phyloP scores from a whole-genome alignment of 768 basidiomycete species.

The Megacollybia marginata region DNA sequence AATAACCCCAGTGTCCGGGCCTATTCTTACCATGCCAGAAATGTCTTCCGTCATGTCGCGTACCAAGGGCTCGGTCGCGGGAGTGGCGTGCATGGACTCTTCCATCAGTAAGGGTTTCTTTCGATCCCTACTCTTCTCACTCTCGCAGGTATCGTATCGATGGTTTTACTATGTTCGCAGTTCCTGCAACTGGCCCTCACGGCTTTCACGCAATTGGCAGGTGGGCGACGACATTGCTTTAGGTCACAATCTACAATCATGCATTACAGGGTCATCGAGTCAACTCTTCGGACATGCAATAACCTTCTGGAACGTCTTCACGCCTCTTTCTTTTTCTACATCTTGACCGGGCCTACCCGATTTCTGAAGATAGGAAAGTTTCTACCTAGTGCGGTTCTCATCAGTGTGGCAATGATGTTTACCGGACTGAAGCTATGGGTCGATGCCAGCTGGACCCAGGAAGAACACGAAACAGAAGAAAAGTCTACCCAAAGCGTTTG shows the following conservation, averaged over 20 bases:
- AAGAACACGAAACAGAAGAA: constrained; percentile 11
- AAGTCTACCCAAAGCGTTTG: constrained; percentile 21
- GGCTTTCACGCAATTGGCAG: constrained; percentile 91
- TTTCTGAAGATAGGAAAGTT: constrained; percentile 91
- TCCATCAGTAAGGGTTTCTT: constrained; percentile 58
- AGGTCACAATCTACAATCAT: constrained; percentile 1
- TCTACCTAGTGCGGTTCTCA: constrained; percentile 78
- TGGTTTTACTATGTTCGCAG: constrained; percentile 83
- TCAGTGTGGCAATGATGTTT: constrained; percentile 83
- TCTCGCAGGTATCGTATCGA: constrained; percentile 80
- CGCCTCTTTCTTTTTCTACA: constrained; percentile 96
- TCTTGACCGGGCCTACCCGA: constrained; percentile 50
- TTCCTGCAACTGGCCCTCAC: constrained; percentile 86
- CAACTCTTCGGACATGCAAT: constrained; percentile 82
- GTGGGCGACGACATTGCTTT: constrained; percentile 30
- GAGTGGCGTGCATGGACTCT: constrained; percentile 85
- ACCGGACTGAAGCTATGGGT: constrained; percentile 73
- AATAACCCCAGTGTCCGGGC: constrained; percentile 36
- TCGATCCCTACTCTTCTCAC: not conserved
- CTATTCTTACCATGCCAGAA: constrained; percentile 53
- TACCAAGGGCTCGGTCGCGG: constrained; percentile 76
- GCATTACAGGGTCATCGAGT: constrained; percentile 65
- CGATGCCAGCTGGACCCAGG: constrained; percentile 47
- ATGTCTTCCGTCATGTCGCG: constrained; percentile 60
- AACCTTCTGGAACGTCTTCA: constrained; percentile 95